Conservation (phyloP, 1,284 basidiomycete genomes). For the Pisolithus thermaeus region DNA sequence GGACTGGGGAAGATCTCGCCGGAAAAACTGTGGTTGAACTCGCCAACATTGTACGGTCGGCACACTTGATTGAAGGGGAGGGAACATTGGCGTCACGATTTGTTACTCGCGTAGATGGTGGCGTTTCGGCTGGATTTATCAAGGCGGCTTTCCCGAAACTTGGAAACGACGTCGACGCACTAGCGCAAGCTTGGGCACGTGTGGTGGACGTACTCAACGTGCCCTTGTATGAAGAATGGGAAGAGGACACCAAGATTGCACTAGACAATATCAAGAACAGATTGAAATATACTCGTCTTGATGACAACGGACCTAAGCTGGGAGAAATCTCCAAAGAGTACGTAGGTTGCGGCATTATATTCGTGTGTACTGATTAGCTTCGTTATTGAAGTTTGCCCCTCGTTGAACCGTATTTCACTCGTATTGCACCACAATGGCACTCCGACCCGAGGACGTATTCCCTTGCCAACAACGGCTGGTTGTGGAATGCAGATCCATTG, state of each 20-base stretch:
- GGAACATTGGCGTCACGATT: slow-evolving; percentile 63
- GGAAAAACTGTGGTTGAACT: slow-evolving; percentile 64
- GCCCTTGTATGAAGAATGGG: slow-evolving; percentile 79
- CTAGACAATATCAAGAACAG: slow-evolving; percentile 72
- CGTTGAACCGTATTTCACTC: slow-evolving; percentile 88
- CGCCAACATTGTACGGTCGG: slow-evolving; percentile 53
- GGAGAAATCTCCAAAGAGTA: slow-evolving; percentile 75
- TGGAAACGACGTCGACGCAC: slow-evolving; percentile 41
- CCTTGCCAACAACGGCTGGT: slow-evolving; percentile 98
- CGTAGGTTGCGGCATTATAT: slow-evolving; percentile 2
- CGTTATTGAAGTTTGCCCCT: slow-evolving; percentile 58
- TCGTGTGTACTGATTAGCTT: slow-evolving; percentile 8
- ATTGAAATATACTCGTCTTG: slow-evolving; percentile 76
- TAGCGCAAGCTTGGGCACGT: slow-evolving; percentile 67
- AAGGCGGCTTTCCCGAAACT: slow-evolving; percentile 62
- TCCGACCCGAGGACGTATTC: slow-evolving; percentile 70
- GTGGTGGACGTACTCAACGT: slow-evolving; percentile 86
- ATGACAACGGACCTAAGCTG: slow-evolving; percentile 77
- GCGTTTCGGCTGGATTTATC: slow-evolving; percentile 61
- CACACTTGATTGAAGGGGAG: slow-evolving; percentile 52
- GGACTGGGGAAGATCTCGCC: slow-evolving; percentile 52
- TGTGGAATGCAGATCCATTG: slow-evolving; percentile 94
- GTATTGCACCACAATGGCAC: slow-evolving; percentile 54
- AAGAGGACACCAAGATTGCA: slow-evolving; percentile 74
- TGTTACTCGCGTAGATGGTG: slow-evolving; percentile 57